Percentiles rank a stretch among this genome's conserved stretches.
Evolutionary conservation across 306 rosid species (phyloP).

Genomic region (Rubus parviflorus): DNA sequence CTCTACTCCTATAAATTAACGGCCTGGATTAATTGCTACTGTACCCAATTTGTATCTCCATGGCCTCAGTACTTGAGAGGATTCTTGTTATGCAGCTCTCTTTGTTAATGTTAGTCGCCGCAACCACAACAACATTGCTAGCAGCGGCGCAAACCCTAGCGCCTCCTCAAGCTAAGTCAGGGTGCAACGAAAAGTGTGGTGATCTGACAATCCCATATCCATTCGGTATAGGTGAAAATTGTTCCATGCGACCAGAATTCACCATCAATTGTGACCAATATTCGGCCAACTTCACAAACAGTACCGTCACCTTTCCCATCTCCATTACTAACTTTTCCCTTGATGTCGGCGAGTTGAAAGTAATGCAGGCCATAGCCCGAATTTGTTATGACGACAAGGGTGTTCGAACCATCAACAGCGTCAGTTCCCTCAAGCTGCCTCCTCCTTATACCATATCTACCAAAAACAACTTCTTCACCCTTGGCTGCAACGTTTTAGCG

Average conservation of each 20-base stretch:
- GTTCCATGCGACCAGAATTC: neutral
- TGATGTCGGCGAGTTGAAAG: neutral
- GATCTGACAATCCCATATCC: neutral
- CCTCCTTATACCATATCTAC: neutral
- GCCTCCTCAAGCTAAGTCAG: neutral
- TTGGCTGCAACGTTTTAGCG: neutral
- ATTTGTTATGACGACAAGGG: neutral
- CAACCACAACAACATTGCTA: neutral
- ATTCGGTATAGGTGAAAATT: neutral
- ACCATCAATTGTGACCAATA: neutral
- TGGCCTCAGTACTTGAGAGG: neutral
- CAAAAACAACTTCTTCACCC: neutral
- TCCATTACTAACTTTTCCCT: neutral
- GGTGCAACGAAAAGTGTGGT: neutral
- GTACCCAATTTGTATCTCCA: neutral
- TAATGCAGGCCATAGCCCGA: neutral
- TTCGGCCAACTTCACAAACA: neutral
- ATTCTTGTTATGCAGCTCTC: neutral
- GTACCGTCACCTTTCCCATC: neutral
- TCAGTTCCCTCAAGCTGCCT: neutral
- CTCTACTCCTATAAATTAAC: neutral
- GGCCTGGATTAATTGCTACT: no score
- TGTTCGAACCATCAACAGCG: neutral
- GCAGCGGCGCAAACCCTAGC: neutral
- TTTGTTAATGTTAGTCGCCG: neutral